Evolutionary conservation across 1,284 basidiomycete genomes (phyloP).

Genomic region (Flammula alnicola): DNA sequence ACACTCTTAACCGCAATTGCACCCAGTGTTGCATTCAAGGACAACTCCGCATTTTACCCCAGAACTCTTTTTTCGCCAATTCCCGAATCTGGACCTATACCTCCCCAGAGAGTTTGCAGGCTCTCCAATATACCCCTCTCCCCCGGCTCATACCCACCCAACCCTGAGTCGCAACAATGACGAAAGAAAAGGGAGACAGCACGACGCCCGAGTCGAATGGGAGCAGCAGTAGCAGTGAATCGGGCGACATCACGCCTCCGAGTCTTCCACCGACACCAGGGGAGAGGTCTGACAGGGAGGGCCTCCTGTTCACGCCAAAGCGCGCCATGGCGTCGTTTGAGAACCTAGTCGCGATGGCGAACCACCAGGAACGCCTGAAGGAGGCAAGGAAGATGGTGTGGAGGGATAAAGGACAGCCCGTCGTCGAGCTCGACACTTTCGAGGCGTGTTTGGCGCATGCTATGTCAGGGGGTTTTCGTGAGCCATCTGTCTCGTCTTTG

Average conservation of each 20-base stretch:
- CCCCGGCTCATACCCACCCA: background rate
- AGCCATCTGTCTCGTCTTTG: conserved; percentile 40
- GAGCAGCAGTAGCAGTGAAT: conserved; percentile 8
- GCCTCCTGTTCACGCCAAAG: conserved; percentile 46
- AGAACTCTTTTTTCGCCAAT: too few relatives aligned
- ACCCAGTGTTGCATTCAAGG: conserved; percentile 1
- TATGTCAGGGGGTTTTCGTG: conserved; percentile 73
- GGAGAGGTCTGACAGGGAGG: conserved; percentile 20
- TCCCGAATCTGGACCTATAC: too few relatives aligned
- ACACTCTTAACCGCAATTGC: too few relatives aligned
- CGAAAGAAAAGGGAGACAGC: background rate
- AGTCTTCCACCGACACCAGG: conserved; percentile 20
- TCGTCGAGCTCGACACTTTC: conserved; percentile 68
- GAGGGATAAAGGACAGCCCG: conserved; percentile 81
- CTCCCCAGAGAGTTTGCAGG: too few relatives aligned
- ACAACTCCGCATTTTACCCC: background rate
- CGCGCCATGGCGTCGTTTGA: conserved; percentile 76
- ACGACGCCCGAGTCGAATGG: background rate
- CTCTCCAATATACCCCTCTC: too few relatives aligned
- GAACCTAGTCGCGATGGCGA: conserved; percentile 79
- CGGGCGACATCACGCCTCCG: conserved; percentile 11
- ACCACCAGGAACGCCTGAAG: conserved; percentile 78
- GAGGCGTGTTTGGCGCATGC: conserved; percentile 80
- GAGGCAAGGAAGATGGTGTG: conserved; percentile 82
- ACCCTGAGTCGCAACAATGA: too few relatives aligned